Conservation (phyloP, 768 basidiomycete genomes). For the Lepiota subincarnata region DNA sequence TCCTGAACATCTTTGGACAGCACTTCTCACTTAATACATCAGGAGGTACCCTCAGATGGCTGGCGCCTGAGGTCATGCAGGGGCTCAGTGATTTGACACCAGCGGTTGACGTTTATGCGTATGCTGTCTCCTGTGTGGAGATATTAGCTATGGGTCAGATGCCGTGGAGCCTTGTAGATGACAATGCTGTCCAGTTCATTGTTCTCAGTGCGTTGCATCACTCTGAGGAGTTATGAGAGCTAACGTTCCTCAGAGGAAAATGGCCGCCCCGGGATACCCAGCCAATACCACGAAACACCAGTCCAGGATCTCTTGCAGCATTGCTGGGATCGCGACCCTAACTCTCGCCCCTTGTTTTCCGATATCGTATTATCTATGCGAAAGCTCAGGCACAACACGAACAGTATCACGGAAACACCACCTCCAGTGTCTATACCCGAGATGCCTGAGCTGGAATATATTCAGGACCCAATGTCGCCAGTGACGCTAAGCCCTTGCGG, state of each 20-base stretch:
- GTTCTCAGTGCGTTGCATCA: constrained; percentile 43
- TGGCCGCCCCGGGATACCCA: constrained; percentile 47
- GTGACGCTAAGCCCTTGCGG: constrained; percentile 1
- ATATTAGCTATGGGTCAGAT: constrained; percentile 60
- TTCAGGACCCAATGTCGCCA: background rate
- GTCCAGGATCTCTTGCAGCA: constrained; percentile 43
- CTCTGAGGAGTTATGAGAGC: background rate
- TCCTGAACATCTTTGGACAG: background rate
- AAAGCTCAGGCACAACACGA: constrained; percentile 35
- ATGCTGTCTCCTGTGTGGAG: constrained; percentile 65
- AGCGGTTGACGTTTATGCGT: constrained; percentile 68
- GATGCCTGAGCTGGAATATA: constrained; percentile 2
- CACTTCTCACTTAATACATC: background rate
- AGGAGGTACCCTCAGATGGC: constrained; percentile 71
- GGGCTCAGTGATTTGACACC: constrained; percentile 45
- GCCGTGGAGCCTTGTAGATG: constrained; percentile 53
- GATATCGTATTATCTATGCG: constrained; percentile 46
- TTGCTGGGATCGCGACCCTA: constrained; percentile 58
- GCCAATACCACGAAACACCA: constrained; percentile 32
- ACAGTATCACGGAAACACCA: constrained; percentile 3
- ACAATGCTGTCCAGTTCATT: constrained; percentile 45
- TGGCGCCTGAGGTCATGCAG: constrained; percentile 62
- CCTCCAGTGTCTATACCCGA: background rate
- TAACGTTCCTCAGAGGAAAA: constrained; percentile 38
- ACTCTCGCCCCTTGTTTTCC: constrained; percentile 49